Base-by-base conservation (phyloP, 176 grass and related monocot species). In the Puya raimondii region DNA sequence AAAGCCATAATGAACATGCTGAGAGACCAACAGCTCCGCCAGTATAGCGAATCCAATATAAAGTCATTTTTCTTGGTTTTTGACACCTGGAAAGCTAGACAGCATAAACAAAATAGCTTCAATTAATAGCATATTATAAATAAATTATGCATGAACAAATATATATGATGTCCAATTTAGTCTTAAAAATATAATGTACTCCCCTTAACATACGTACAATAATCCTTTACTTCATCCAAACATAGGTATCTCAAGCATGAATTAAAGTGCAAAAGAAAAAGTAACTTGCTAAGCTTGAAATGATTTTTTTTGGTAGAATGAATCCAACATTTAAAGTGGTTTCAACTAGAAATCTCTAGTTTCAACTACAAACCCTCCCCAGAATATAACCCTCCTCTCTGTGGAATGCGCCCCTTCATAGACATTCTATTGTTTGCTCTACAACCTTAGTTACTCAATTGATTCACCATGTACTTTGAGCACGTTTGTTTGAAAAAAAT, bases 1-100 rank as follows among this genome's bases (percentile, higher is more conserved):
- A 72, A 75, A 96, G 72, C 93, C 93, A 96, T 51, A 96, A 14
- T 47, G 93, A 90, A 78, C 93, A 97, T 68, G 76, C 79, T 69
- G 89, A 90, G 65, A 97, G 76, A 42, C 93, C 93, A 74, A 96
- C 72, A 73, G 86, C 86, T 86, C 89, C 89, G 57, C 82, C 85
- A 64, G 93, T 90, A 80, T 96, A 96, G 48, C 75, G 86, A 63
- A 96, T 77, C 93, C 93, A 96, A 50, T 92, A 86, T 68, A 80
- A 70, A 17, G 89, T 85, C 65, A 85, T 70, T 52, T 59, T 85
- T 13, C 71, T 92, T 51, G 93, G 84, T 63, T 77, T 92, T 78
- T 85, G 75, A 81, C 88, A 79, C 8, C 67, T 90, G 58, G 79
- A 90, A 64, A 96, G 68, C 93, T 97, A 78, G 71, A 47, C 63